Conservation (phyloP, 257 asterid species). For the Sherardia arvensis region DNA sequence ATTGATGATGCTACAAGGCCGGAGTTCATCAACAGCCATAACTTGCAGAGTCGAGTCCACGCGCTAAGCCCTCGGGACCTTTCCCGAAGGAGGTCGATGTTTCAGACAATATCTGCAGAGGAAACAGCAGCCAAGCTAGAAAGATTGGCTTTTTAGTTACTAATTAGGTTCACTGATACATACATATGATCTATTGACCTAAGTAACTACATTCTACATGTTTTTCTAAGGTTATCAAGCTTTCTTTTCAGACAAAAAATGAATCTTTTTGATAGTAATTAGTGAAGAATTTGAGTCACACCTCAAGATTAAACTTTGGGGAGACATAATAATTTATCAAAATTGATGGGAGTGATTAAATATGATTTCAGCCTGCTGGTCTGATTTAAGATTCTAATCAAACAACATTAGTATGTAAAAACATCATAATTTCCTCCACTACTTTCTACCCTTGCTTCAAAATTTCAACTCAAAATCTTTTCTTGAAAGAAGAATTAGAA, state of each 20-base stretch:
- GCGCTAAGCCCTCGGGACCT: neutral
- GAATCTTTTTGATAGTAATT: no score
- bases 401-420: neutral
- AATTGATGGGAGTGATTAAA: slow-evolving; percentile 1
- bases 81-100: slow-evolving; percentile 31
- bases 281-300: neutral
- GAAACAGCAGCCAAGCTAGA: neutral
- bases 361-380: slow-evolving; percentile 10
- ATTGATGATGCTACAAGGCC: slow-evolving; percentile 79
- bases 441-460: neutral
- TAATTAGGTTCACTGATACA: no score
- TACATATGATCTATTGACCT: neutral
- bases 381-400: neutral
- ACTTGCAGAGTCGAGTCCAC: slow-evolving; percentile 26
- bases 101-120: slow-evolving; percentile 15
- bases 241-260: no score
- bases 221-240: no score
- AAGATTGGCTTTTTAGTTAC: slow-evolving; percentile 4
- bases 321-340: slow-evolving; percentile 13
- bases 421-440: slow-evolving; percentile 8
- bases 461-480: neutral
- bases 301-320: neutral
- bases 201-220: neutral
- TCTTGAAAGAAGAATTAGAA: neutral
- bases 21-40: slow-evolving; percentile 18